Base-by-base conservation (phyloP, 169 alveolate genomes). In the Besnoitia besnoiti region DNA sequence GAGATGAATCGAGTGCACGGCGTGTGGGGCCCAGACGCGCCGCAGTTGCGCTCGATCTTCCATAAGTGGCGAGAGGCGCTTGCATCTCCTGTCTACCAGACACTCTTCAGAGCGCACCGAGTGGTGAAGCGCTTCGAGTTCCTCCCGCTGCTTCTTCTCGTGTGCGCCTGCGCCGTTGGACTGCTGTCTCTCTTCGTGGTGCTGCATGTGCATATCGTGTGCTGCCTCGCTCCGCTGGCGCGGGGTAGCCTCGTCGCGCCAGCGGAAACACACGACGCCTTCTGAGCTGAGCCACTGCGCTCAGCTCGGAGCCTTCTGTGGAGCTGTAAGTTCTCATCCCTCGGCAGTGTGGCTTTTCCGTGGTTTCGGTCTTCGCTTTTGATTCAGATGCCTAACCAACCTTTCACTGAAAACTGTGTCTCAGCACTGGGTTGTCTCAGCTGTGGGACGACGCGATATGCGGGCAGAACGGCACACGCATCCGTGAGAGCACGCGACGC, bases 101-200 rank as follows among this genome's bases (percentile, higher is more conserved):
- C 76, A 49, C 87, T 87, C 30, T 92, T 77, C 73, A 44, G 92
- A 27, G 79, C 62, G 47, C 89, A 91, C 21, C 75, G 44, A 8
- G 2, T 73, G 2, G 82, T 42, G 39, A n/a, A 4, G n/a, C 82
- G 46, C 82, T 73, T 93, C 92, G 92, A 85, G 79, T 93, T 93
- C 47, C 93, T 91, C 73, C 95, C 95, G 85, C 85, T 93, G 85
- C 55, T 93, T 39, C 62, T 93, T 49, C 79, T 90, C 44, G 85
- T 91, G 12, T 93, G 84, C 85, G 67, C 50, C 30, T 85, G 85
- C 46, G 94, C 95, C 75, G 37, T 90, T 37, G 89, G 92, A 50
- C 85, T 90, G 42, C 75, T 92, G 0, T 3, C 40, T 8, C 37
- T 33, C 85, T 89, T 89, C 40, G 61, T 79, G 42, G 59, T 55